Conservation (phyloP, 345 rosid species). For the Passiflora organensis region DNA sequence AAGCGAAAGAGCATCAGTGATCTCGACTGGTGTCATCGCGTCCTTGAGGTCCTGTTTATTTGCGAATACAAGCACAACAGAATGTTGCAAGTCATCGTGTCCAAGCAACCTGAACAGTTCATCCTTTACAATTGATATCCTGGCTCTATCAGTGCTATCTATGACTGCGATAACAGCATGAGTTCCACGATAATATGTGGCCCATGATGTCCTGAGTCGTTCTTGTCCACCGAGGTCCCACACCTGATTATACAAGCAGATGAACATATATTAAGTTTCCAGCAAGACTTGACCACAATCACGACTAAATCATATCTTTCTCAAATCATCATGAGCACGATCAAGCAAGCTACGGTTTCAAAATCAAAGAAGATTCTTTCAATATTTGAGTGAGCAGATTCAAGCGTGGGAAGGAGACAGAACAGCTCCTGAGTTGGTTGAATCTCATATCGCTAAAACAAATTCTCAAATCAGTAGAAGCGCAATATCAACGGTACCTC, state of each 20-base stretch:
- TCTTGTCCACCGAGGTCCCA: conserved; percentile 99
- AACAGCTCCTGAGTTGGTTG: too few species aligned
- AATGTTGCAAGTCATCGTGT: conserved; percentile 67
- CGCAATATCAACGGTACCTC: conserved; percentile 41
- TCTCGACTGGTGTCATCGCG: conserved; percentile 89
- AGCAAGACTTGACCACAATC: too few species aligned
- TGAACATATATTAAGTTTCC: neutral
- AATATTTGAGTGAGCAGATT: too few species aligned
- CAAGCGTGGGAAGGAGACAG: too few species aligned
- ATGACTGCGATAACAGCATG: conserved; percentile 82
- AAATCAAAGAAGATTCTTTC: too few species aligned
- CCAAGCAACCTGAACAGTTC: conserved; percentile 75
- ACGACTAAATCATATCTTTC: too few species aligned
- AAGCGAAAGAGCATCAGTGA: conserved; percentile 78
- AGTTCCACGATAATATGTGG: conserved; percentile 88
- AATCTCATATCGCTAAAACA: too few species aligned
- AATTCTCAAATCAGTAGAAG: too few species aligned
- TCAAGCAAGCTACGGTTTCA: too few species aligned
- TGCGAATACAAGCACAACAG: conserved; percentile 77
- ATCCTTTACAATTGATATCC: conserved; percentile 83
- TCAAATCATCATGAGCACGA: too few species aligned
- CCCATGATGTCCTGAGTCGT: conserved; percentile 89
- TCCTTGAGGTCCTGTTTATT: conserved; percentile 91
- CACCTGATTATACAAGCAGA: conserved; percentile 40
- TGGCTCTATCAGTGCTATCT: conserved; percentile 89